Evolutionary conservation across 495 filamentous ascomycete species (phyloP).

Genomic region (Sordaria brevicollis): DNA sequence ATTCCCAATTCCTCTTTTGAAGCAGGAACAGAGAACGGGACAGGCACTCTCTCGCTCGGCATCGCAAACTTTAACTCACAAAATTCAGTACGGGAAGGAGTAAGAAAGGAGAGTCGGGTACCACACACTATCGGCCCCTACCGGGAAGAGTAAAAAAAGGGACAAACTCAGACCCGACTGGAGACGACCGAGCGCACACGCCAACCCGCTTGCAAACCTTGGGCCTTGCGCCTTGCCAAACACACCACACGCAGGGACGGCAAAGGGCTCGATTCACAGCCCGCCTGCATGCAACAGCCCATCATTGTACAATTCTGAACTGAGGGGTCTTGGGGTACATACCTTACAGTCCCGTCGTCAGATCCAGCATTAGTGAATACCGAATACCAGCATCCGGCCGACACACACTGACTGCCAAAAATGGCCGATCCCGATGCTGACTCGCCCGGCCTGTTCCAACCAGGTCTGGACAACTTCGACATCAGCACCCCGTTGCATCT

Average conservation of each 20-base stretch:
- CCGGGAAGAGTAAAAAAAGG: not conserved
- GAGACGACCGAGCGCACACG: not conserved
- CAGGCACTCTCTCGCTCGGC: not conserved
- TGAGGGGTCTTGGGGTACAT: not conserved
- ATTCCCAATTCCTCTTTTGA: not conserved
- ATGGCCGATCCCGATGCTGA: conserved; percentile 18
- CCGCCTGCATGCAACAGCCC: conserved; percentile 21
- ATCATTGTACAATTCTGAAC: conserved; percentile 2
- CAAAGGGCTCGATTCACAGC: not conserved
- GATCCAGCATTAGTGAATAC: not conserved
- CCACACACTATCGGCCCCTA: not conserved
- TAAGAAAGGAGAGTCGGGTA: not conserved
- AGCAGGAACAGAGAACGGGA: not conserved
- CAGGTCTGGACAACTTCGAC: conserved; percentile 10
- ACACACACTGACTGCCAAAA: not conserved
- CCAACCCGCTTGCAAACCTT: not conserved
- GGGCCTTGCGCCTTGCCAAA: not conserved
- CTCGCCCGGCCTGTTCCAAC: conserved; percentile 19
- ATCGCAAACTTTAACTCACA: not conserved
- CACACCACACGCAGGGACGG: not conserved
- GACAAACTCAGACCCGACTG: not conserved
- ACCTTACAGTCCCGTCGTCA: no score
- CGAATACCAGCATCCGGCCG: not conserved
- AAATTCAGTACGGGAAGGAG: not conserved
- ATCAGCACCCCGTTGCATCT: conserved; percentile 6